A percentile compares a stretch with the other conserved stretches of the same genome.
phyloP scores from a whole-genome alignment of 148 eudicot genomes.

The Chenopodium quinoa region DNA sequence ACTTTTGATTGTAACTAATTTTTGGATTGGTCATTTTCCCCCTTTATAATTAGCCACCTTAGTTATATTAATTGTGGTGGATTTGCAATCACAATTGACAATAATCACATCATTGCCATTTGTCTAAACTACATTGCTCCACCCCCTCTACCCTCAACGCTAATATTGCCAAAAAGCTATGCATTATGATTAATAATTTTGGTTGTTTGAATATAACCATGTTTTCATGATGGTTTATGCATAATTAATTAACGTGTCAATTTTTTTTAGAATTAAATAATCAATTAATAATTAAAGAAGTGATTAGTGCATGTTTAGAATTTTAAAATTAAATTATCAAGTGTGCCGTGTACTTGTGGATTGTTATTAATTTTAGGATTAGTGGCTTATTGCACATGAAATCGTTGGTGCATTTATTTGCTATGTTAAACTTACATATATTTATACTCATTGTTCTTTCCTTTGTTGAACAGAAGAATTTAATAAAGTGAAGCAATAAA shows the following conservation, averaged over 20 bases:
- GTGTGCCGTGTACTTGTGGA: no score
- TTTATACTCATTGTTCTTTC: no score
- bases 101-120: neutral
- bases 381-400: no score
- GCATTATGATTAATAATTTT: conserved; percentile 2
- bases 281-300: no score
- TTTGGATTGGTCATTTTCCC: neutral
- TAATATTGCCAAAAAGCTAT: neutral
- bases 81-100: neutral
- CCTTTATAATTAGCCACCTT: no score
- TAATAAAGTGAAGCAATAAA: no score
- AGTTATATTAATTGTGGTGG: neutral
- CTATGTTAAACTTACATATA: no score
- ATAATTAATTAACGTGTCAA: conserved; percentile 1
- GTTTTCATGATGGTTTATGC: conserved; percentile 6
- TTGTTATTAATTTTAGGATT: no score
- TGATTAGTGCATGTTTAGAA: no score
- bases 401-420: no score
- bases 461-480: no score
- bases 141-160: neutral
- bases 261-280: neutral
- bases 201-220: neutral
- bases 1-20: neutral
- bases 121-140: neutral
- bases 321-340: no score